Evolutionary conservation across 176 grass and related monocot species (phyloP).

Genomic region (Themeda triandra): DNA sequence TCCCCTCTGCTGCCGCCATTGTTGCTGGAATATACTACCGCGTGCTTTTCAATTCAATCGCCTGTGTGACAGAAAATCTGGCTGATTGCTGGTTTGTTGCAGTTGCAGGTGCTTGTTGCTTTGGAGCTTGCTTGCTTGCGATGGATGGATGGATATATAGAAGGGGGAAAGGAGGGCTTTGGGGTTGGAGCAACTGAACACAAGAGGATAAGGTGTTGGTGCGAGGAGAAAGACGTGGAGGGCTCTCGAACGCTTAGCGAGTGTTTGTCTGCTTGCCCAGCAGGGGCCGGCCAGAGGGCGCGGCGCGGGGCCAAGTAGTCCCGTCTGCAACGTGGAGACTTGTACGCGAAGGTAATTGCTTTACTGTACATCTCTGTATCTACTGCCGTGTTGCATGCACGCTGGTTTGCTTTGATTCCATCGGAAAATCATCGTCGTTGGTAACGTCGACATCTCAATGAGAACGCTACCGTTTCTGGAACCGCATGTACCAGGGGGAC

Average conservation of each 20-base stretch:
- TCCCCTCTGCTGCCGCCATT: neutral
- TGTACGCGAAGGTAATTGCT: constrained; percentile 37
- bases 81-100: neutral
- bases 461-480: too few species aligned
- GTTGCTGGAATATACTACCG: too few species aligned
- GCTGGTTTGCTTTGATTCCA: neutral
- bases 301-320: neutral
- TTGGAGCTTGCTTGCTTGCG: neutral
- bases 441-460: too few species aligned
- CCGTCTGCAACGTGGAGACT: constrained; percentile 25
- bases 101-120: neutral
- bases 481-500: too few species aligned
- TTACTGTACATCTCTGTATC: neutral
- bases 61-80: neutral
- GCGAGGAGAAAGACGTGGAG: constrained; percentile 38
- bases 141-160: constrained; percentile 37
- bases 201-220: constrained; percentile 34
- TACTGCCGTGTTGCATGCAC: neutral
- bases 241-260: constrained; percentile 21
- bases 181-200: too few species aligned
- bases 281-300: neutral
- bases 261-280: neutral
- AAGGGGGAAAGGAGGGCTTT: neutral
- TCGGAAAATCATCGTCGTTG: neutral
- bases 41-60: neutral